These are phyloP conservation scores for Penicillium fuscoglaucum DNA, from an alignment of 2,329 filamentous ascomycete genomes.

Conservation along the genomic window DNA sequence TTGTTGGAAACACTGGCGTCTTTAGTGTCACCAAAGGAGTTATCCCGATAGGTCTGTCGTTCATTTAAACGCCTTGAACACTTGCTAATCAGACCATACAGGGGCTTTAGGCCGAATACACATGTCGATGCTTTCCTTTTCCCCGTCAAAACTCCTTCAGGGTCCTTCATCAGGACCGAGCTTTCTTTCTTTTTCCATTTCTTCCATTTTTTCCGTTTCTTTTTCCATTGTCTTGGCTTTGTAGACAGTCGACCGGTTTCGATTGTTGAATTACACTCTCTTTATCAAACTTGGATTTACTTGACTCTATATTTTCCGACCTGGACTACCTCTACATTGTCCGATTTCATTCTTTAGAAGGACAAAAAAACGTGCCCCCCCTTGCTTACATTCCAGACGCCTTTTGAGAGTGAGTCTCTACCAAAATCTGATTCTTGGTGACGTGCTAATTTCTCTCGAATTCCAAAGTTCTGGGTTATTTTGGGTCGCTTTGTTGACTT, in stretches of 20 bases:
- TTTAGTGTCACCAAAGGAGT: constrained; percentile 11
- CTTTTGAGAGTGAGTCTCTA: not conserved
- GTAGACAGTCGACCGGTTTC: not conserved
- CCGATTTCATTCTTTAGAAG: not conserved
- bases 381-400: constrained; percentile 5
- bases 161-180: not conserved
- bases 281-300: not conserved
- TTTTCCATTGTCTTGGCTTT: not conserved
- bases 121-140: not conserved
- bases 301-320: not conserved
- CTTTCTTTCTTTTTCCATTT: not conserved
- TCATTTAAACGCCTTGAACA: constrained; percentile 1
- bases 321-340: not conserved
- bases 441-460: constrained; percentile 4
- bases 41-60: constrained; percentile 16
- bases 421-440: not conserved
- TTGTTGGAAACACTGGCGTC: constrained; percentile 19
- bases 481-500: constrained; percentile 7
- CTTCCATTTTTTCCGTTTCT: not conserved
- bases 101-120: not conserved
- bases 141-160: not conserved
- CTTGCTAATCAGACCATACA: constrained; percentile 2
- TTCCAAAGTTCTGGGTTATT: constrained; percentile 5
- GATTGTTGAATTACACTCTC: not conserved
- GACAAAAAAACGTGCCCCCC: not conserved